Evolutionary conservation across 306 rosid genomes (phyloP).

Genomic region (Coriaria nepalensis): DNA sequence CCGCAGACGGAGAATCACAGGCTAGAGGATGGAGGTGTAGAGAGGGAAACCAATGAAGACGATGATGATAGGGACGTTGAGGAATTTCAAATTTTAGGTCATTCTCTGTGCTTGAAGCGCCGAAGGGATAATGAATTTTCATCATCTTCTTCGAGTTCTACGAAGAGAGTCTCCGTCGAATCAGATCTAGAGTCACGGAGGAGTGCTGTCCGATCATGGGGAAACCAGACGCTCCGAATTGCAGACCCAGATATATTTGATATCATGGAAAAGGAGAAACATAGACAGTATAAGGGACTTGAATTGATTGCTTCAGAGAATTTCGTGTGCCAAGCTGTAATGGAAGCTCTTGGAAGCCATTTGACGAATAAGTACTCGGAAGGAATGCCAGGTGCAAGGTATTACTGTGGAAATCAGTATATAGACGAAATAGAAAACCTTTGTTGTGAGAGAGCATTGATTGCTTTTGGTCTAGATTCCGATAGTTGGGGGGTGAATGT

Average conservation of each 20-base stretch:
- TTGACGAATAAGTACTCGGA: slow-evolving; percentile 85
- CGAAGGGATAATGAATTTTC: slow-evolving; percentile 55
- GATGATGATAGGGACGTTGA: slow-evolving; percentile 52
- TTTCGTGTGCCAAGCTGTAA: slow-evolving; percentile 70
- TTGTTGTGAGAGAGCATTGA: slow-evolving; percentile 73
- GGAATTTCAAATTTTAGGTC: slow-evolving; percentile 77
- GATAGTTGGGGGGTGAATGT: slow-evolving; percentile 85
- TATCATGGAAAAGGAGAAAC: slow-evolving; percentile 80
- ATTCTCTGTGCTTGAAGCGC: slow-evolving; percentile 77
- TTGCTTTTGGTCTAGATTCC: slow-evolving; percentile 47
- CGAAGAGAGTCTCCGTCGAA: slow-evolving; percentile 31
- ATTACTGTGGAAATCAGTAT: slow-evolving; percentile 68
- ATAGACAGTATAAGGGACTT: slow-evolving; percentile 56
- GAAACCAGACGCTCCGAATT: slow-evolving; percentile 37
- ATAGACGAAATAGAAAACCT: slow-evolving; percentile 77
- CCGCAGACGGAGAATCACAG: slow-evolving; percentile 27
- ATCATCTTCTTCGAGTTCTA: slow-evolving; percentile 21
- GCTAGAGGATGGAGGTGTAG: slow-evolving; percentile 18
- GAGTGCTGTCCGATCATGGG: slow-evolving; percentile 54
- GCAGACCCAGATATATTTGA: slow-evolving; percentile 60
- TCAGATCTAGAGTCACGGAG: slow-evolving; percentile 48
- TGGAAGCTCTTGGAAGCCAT: slow-evolving; percentile 91
- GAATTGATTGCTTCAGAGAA: slow-evolving; percentile 93
- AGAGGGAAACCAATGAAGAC: slow-evolving; percentile 12
- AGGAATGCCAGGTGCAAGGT: slow-evolving; percentile 81